Percentiles rank a stretch among this genome's conserved stretches.
Conservation (phyloP, 495 filamentous ascomycete species). For the Emericellopsis terricola region DNA sequence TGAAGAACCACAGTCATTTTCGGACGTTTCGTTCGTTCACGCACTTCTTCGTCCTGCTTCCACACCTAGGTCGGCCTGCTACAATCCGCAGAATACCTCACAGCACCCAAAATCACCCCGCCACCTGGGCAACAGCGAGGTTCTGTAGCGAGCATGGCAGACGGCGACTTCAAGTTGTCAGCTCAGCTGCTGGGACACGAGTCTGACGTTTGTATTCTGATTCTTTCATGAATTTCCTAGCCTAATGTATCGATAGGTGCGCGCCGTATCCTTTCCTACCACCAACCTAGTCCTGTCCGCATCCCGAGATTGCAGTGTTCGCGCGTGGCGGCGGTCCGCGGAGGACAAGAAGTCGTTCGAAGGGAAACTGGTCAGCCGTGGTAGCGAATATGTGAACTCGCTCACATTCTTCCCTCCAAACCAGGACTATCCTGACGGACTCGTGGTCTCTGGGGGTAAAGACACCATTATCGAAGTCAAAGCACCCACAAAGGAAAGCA, state of each 20-base stretch:
- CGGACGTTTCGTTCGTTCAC: no score
- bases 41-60: not conserved
- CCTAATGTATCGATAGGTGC: no score
- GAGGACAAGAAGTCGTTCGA: slow-evolving; percentile 52
- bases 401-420: slow-evolving; percentile 61
- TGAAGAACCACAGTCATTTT: no score
- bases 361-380: slow-evolving; percentile 53
- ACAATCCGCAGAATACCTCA: not conserved
- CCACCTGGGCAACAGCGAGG: not conserved
- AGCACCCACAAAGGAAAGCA: slow-evolving; percentile 36
- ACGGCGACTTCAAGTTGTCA: slow-evolving; percentile 57
- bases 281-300: slow-evolving; percentile 60
- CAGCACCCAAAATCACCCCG: not conserved
- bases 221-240: no score
- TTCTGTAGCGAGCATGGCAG: no score
- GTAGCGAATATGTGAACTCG: slow-evolving; percentile 68
- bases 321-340: slow-evolving; percentile 55
- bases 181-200: slow-evolving; percentile 64
- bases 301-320: slow-evolving; percentile 80
- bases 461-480: slow-evolving; percentile 88
- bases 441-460: slow-evolving; percentile 72
- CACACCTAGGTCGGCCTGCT: not conserved
- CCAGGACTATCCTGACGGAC: slow-evolving; percentile 52
- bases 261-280: slow-evolving; percentile 64
- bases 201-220: slow-evolving; percentile 72